phyloP scores from a whole-genome alignment of 2,329 filamentous ascomycete species.

The Alternaria longipes region DNA sequence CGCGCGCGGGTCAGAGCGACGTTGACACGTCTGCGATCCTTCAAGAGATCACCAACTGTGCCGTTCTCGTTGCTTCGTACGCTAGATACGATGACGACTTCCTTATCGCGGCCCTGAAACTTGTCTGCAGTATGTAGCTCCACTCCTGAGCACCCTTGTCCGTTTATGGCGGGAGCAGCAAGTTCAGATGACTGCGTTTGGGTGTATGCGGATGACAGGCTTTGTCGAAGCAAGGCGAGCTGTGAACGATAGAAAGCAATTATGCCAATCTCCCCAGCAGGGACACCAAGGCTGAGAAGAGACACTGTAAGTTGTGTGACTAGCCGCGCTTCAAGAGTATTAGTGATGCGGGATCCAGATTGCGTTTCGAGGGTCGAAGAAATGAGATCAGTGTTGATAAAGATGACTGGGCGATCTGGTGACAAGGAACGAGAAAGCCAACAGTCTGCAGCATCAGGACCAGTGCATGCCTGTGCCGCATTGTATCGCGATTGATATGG shows the following conservation, averaged over 20 bases:
- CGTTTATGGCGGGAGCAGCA: slow-evolving; percentile 23
- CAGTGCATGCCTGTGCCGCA: slow-evolving; percentile 57
- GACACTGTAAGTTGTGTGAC: slow-evolving; percentile 82
- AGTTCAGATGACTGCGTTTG: slow-evolving; percentile 57
- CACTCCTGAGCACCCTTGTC: slow-evolving; percentile 57
- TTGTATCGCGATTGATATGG: slow-evolving; percentile 21
- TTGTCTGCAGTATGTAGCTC: slow-evolving; percentile 98
- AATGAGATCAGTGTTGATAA: slow-evolving; percentile 88
- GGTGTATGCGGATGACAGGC: slow-evolving; percentile 65
- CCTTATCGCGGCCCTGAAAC: slow-evolving; percentile 96
- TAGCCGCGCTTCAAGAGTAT: slow-evolving; percentile 81
- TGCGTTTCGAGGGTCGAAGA: slow-evolving; percentile 72
- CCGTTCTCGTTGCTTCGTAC: slow-evolving; percentile 86
- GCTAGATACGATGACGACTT: slow-evolving; percentile 85
- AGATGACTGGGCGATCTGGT: slow-evolving; percentile 77
- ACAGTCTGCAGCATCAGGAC: slow-evolving; percentile 63
- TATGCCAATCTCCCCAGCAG: slow-evolving; percentile 82
- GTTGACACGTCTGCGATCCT: slow-evolving; percentile 93
- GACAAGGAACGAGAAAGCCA: slow-evolving; percentile 79
- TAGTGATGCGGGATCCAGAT: slow-evolving; percentile 83
- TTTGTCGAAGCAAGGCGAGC: slow-evolving; percentile 80
- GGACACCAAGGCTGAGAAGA: slow-evolving; percentile 78
- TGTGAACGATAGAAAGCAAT: slow-evolving; percentile 98
- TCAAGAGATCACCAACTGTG: slow-evolving; percentile 87
- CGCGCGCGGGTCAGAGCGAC: slow-evolving; percentile 94